Conservation (phyloP, 176 grass and related monocot genomes). For the Rhynchospora breviuscula region DNA sequence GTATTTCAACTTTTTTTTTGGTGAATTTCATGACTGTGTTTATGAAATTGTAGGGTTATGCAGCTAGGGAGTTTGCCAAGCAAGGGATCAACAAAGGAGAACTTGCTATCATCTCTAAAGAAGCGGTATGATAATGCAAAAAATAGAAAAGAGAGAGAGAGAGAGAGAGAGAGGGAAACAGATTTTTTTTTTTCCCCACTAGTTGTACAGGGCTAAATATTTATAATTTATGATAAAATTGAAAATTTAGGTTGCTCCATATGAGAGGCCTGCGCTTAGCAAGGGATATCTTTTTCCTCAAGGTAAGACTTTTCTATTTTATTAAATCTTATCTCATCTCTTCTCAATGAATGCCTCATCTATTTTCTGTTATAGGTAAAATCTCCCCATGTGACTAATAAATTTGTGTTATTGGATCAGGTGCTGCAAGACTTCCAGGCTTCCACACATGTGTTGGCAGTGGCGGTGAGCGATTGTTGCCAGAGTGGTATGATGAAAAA, state of each 20-base stretch:
- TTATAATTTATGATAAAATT: slow-evolving; percentile 6
- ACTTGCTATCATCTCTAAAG: slow-evolving; percentile 93
- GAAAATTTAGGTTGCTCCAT: slow-evolving; percentile 75
- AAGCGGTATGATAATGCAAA: slow-evolving; percentile 41
- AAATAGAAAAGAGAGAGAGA: not conserved
- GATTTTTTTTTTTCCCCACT: not conserved
- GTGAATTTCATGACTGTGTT: not conserved
- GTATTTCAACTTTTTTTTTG: not conserved
- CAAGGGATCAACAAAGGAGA: slow-evolving; percentile 69
- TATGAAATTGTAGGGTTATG: slow-evolving; percentile 60
- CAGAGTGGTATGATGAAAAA: slow-evolving; percentile 95
- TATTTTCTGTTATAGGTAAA: not conserved
- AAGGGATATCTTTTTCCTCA: slow-evolving; percentile 88
- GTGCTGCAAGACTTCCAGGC: slow-evolving; percentile 87
- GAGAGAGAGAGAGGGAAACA: not conserved
- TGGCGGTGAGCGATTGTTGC: slow-evolving; percentile 78
- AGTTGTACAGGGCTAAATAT: not conserved
- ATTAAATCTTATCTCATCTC: not conserved
- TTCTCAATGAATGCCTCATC: not conserved
- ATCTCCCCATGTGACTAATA: not conserved
- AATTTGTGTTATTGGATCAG: slow-evolving; percentile 32
- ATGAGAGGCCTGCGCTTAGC: slow-evolving; percentile 93
- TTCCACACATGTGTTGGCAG: slow-evolving; percentile 89
- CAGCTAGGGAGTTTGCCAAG: slow-evolving; percentile 77
- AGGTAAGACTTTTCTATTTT: slow-evolving; percentile 37